Evolutionary conservation across 23 red algal genomes (phyloP), one percentile per base, ranked within the genome.

Genomic region (Gracilaria domingensis): DNA sequence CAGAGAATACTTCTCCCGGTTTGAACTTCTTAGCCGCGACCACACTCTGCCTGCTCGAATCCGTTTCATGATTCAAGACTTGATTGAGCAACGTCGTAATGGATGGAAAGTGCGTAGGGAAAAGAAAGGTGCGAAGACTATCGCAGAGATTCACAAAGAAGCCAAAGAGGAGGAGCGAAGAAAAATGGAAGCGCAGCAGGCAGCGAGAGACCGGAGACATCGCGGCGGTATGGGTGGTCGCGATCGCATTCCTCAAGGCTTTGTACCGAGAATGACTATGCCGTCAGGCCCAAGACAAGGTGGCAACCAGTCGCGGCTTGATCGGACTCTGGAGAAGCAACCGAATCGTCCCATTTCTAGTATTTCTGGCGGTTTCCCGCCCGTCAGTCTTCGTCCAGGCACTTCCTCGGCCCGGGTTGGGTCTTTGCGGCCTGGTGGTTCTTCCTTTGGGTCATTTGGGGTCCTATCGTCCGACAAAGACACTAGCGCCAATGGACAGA

Each of bases 61-160:
- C 35, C 94, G 97, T 21, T 99, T 99, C 91, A 96, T 99, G 97
- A 83, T 99, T 21, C 76, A 96, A 74, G 97, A 99, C 61, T 75
- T 99, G 48, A 80, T 91, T 48, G 97, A 99, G 25, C 93, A 96
- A 82, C 86, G 97, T 39, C 38, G 57, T 2, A 95, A 90, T 48
- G 79, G 81, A 25, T 99, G 97, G 97, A 91, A 94, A 42, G 74
- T 93, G 48, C 66, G 96, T 35, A 39, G 96, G 34, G 50, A 95
- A 81, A 88, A 98, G 74, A 67, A 50, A 33, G 86, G 85, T 23
- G 96, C 96, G 16, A 95, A 95, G 90, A 98, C 93, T 1, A 98
- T 98, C 51, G 69, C 91, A 23, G 96, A 98, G 70, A 98, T 98
- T 70, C 93, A 95, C 75, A 88, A 83, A 4, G 90, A 97, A 35